Percentiles rank a stretch among this genome's conserved stretches.
These are phyloP conservation scores for Aspergillus arachidicola DNA, from an alignment of 2,329 filamentous ascomycete species.

Conservation along the genomic window DNA sequence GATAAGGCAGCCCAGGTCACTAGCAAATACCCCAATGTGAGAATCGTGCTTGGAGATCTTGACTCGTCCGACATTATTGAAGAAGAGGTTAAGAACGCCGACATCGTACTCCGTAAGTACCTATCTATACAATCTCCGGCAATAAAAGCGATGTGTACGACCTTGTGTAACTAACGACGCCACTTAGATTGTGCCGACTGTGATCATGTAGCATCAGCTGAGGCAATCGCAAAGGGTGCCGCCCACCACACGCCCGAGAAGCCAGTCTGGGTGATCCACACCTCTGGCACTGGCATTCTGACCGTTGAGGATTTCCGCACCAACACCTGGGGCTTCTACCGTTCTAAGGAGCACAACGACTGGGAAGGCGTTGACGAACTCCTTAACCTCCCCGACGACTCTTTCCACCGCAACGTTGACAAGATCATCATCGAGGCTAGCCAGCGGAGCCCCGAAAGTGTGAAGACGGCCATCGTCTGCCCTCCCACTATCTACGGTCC, in stretches of 20 bases:
- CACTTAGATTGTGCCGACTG: constrained; percentile 44
- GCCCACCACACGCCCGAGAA: constrained; percentile 36
- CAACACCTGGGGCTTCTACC: constrained; percentile 42
- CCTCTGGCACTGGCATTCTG: constrained; percentile 48
- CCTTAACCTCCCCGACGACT: constrained; percentile 43
- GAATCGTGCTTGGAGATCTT: constrained; percentile 47
- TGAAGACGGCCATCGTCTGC: constrained; percentile 44
- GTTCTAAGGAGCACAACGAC: constrained; percentile 50
- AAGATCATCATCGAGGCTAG: constrained; percentile 40
- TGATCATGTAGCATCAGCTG: constrained; percentile 46
- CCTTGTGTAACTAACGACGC: neutral
- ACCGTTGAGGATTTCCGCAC: constrained; percentile 45
- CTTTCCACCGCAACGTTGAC: constrained; percentile 45
- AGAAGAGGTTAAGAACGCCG: constrained; percentile 49
- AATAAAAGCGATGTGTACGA: neutral
- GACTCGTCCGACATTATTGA: constrained; percentile 45
- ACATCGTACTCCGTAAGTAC: constrained; percentile 49
- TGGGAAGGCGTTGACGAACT: constrained; percentile 48
- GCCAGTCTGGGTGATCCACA: constrained; percentile 48
- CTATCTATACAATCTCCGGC: neutral
- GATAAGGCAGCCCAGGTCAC: constrained; percentile 45
- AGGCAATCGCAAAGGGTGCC: constrained; percentile 46
- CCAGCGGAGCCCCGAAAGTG: constrained; percentile 27
- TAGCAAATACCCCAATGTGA: constrained; percentile 43
- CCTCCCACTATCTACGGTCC: constrained; percentile 47